Percentiles rank a stretch among this genome's conserved stretches.
Conservation (phyloP, 495 filamentous ascomycete genomes). For the Tuber aestivum region DNA sequence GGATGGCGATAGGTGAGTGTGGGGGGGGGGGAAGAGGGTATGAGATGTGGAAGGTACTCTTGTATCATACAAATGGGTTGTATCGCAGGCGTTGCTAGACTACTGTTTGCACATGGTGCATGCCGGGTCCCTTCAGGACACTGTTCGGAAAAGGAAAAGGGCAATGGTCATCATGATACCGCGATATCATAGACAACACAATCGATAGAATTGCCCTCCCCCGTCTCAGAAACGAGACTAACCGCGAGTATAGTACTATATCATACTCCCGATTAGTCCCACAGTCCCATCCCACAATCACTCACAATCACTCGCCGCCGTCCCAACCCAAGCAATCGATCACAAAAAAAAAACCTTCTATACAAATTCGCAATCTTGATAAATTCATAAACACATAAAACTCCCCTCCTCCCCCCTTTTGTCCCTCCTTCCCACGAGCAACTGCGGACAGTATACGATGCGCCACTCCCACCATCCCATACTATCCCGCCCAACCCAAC, state of each 20-base stretch:
- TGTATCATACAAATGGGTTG: neutral
- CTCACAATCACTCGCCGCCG: neutral
- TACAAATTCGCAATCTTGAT: neutral
- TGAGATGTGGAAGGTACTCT: neutral
- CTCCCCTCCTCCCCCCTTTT: neutral
- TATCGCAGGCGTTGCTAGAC: neutral
- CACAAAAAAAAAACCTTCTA: neutral
- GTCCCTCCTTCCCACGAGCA: neutral
- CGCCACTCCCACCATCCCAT: neutral
- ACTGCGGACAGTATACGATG: neutral
- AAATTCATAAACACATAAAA: constrained; percentile 2
- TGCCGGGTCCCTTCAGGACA: neutral
- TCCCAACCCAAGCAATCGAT: neutral
- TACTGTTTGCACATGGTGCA: neutral
- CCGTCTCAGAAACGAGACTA: neutral
- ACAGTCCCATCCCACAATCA: neutral
- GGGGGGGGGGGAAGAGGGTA: neutral
- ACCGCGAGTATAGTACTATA: neutral
- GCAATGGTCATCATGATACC: neutral
- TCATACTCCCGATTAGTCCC: neutral
- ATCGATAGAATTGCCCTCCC: neutral
- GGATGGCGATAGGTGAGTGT: neutral
- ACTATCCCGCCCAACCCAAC: neutral
- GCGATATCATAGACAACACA: neutral
- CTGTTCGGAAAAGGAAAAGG: neutral